phyloP scores from a whole-genome alignment of 208 protist species.

The Trypanosoma scelopori region DNA sequence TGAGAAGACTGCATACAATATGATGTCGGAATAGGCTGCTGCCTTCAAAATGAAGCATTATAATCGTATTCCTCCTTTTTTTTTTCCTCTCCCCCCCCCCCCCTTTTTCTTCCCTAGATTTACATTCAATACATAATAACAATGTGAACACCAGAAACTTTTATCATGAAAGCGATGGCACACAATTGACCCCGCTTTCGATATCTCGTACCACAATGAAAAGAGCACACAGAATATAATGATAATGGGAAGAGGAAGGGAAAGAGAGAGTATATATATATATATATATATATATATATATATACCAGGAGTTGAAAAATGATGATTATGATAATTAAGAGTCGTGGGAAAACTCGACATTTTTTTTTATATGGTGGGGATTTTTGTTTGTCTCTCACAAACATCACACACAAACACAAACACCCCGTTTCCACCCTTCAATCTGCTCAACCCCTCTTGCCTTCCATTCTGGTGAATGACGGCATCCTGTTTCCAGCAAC shows the following conservation, averaged over 20 bases:
- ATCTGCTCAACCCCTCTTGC: neutral
- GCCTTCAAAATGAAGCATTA: conserved; percentile 82
- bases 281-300: no score
- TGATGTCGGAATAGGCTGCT: conserved; percentile 87
- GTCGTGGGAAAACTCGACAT: no score
- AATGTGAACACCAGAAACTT: neutral
- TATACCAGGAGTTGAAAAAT: neutral
- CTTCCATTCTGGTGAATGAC: neutral
- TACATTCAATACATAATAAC: neutral
- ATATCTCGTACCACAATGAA: neutral
- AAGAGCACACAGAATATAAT: neutral
- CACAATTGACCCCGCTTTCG: neutral
- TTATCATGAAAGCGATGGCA: neutral
- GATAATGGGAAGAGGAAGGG: neutral
- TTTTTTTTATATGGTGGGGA: no score
- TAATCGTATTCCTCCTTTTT: no score
- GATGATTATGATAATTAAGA: neutral
- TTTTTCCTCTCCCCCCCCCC: neutral
- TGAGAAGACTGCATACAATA: conserved; percentile 83
- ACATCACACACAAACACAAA: no score
- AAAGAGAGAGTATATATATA: no score
- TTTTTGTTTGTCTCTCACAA: no score
- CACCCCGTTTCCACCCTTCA: neutral
- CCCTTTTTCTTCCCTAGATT: neutral
- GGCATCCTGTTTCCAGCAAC: neutral